Base-by-base conservation (phyloP, 495 filamentous ascomycete genomes). In the Penicillium robsamsonii region DNA sequence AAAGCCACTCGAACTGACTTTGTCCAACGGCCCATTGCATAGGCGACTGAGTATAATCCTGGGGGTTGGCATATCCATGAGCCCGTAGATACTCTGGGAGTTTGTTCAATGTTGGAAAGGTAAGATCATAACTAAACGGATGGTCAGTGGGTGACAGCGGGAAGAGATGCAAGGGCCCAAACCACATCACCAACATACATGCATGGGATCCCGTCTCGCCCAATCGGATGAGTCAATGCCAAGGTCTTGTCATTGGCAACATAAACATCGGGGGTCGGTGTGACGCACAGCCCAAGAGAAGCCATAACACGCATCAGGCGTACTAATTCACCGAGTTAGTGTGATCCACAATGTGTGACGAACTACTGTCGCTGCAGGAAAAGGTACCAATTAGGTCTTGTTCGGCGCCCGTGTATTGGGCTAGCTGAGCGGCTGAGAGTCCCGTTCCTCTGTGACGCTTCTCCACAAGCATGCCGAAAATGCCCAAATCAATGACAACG, bases 1-100 rank as follows among this genome's bases (percentile, higher is more conserved):
- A 69, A 15, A 74, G 59, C 73, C 73, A 76, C 25, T 76, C 73
- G 44, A 76, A 76, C 18, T 76, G 73, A 42, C 71, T 73, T 25
- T 73, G 63, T 1, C 73, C 73, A 5, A 74, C 70, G 2, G 68
- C 69, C 70, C 70, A 76, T 33, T 68, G 58, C 73, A 76, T 76
- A 0, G 73, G 73, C 0, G 68, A 73, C 13, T 18, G 46, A 5
- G 63, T 46, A 49, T 76, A 76, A 25, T 74, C 71, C 37, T 63
- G 58, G 0, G 73, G 73, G 5, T 63, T 67, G 27, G 31, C 35
- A 56, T 74, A 76, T 25, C 58, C 45, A 46, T 73, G 64, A 4
- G 57, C 42, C 0, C 60, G 64, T 18, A 74, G 61, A 44, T 73
- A 76, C 27, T 68, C 64, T 2, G 73, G 70, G 0, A 76, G 60